phyloP scores from a whole-genome alignment of 164 flowering plant genomes.

The Litsea cubeba region DNA sequence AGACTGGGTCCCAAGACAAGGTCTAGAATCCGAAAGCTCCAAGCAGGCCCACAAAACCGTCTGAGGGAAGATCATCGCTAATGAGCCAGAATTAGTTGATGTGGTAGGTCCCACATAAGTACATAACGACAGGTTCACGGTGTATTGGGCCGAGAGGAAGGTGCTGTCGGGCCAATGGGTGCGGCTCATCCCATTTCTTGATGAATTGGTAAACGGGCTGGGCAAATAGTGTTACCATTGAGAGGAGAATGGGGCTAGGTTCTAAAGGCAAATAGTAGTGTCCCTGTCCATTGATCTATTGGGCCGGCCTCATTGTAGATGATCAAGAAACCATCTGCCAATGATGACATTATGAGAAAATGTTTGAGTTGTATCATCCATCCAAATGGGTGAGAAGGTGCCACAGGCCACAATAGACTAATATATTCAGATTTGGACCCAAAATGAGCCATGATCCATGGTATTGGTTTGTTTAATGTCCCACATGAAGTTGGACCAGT shows the following conservation, averaged over 20 bases:
- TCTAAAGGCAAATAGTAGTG: too few relatives aligned
- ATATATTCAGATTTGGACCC: too few relatives aligned
- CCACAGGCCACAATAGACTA: too few relatives aligned
- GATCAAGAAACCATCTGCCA: too few relatives aligned
- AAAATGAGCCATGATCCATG: too few relatives aligned
- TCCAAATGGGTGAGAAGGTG: too few relatives aligned
- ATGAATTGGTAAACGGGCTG: constrained; percentile 71
- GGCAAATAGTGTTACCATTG: constrained; percentile 37
- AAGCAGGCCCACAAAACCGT: constrained; percentile 65
- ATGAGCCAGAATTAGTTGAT: constrained; percentile 54
- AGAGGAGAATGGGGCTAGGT: background rate
- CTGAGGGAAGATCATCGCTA: constrained; percentile 90
- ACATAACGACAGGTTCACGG: constrained; percentile 35
- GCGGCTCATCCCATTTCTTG: constrained; percentile 31
- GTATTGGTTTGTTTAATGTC: too few relatives aligned
- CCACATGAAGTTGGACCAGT: too few relatives aligned
- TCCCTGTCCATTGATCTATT: too few relatives aligned
- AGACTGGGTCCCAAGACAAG: background rate
- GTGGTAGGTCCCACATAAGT: constrained; percentile 29
- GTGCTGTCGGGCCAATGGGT: constrained; percentile 51
- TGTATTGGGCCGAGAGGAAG: constrained; percentile 45
- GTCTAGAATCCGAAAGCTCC: constrained; percentile 84
- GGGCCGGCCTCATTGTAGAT: too few relatives aligned
- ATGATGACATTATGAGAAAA: too few relatives aligned
- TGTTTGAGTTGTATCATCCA: too few relatives aligned